Base-by-base conservation (phyloP, 2,329 filamentous ascomycete genomes). In the Paracoccidioides lutzii region DNA sequence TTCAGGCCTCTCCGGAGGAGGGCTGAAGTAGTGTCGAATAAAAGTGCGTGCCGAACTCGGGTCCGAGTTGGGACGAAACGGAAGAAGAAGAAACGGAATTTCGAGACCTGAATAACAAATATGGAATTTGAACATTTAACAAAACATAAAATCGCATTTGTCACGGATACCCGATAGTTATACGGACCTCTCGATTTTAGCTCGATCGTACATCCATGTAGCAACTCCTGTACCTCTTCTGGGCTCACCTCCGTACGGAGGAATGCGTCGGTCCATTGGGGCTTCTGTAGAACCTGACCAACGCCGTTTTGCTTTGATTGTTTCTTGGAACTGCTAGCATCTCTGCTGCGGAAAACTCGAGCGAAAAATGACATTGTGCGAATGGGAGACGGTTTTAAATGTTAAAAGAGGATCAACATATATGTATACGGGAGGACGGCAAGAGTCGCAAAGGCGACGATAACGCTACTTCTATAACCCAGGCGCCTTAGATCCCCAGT, bases 51-150 rank as follows among this genome's bases (percentile, higher is more conserved):
- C 90, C 53, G 88, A 88, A 71, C 88, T 93, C 45, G 91, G 86
- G 68, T 98, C 90, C 60, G 90, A 93, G 33, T 88, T 89, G 28
- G 91, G 93, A 64, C 93, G 86, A 73, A 96, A 98, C 10, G 93
- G 93, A 3, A 98, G 80, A 7, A 98, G 83, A 33, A 97, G 80
- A 71, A 98, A 97, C 0, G 93, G 93, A 58, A 86, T 84, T 69
- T 96, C 85, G 65, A 97, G 84, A 62, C 85, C 90, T 95, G 63
- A 53, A 70, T 62, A 53, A 58, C 61, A 55, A 55, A 64, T 60
- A 55, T 52, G 58, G 43, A 56, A 50, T 54, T 65, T 66, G 64
- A 61, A 59, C 58, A 57, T 60, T 58, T 28, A 43, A 33, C 43
- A 50, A 57, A 51, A 40, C n/a, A 6, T 22, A 22, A 50, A 42